Conservation (phyloP, 768 basidiomycete genomes). For the Daedaleopsis nitida region DNA sequence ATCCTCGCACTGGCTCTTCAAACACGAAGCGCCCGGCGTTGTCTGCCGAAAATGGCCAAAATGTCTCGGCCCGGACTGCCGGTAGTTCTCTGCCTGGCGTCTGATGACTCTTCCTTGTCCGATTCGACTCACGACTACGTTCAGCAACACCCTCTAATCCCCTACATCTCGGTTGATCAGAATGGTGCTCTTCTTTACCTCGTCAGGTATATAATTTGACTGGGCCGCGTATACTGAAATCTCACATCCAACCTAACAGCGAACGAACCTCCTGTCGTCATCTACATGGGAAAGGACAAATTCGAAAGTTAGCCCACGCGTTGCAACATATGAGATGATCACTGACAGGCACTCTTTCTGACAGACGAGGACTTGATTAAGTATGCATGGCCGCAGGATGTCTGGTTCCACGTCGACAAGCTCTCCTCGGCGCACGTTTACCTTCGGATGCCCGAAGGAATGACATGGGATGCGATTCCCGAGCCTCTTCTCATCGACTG, state of each 20-base stretch:
- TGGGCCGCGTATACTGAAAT: neutral
- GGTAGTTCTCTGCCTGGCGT: no score
- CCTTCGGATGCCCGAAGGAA: slow-evolving; percentile 80
- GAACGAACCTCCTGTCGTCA: slow-evolving; percentile 59
- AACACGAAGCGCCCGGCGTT: no score
- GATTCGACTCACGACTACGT: no score
- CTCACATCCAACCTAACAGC: slow-evolving; percentile 39
- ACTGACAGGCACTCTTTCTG: neutral
- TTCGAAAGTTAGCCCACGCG: slow-evolving; percentile 72
- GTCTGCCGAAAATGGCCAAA: no score
- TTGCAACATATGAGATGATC: no score
- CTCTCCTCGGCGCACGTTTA: slow-evolving; percentile 97
- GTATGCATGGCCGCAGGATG: slow-evolving; percentile 86
- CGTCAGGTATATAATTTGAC: slow-evolving; percentile 37
- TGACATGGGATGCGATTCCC: slow-evolving; percentile 90
- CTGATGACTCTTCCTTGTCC: no score
- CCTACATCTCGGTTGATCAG: neutral
- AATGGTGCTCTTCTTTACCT: slow-evolving; percentile 65
- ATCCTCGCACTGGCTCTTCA: no score
- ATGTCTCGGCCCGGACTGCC: no score
- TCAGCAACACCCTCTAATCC: no score
- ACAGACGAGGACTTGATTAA: slow-evolving; percentile 94
- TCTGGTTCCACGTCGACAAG: slow-evolving; percentile 98
- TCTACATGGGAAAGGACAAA: slow-evolving; percentile 98
- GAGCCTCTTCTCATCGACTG: slow-evolving; percentile 77